Base-by-base conservation (phyloP, 2,329 filamentous ascomycete species). In the Hirsutella rhossiliensis region DNA sequence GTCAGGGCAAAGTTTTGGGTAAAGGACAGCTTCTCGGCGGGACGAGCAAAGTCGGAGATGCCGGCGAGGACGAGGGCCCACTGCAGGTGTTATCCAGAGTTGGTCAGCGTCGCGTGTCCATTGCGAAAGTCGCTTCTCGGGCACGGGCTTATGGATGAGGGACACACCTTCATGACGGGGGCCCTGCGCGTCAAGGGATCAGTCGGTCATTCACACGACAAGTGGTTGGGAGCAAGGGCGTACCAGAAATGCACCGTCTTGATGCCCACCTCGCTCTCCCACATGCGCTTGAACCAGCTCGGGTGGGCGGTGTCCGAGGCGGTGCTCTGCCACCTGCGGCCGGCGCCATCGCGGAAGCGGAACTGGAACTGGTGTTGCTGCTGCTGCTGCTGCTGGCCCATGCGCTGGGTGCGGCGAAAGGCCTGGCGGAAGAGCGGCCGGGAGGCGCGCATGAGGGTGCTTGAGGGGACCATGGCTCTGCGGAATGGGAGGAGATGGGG, bases 161-260 rank as follows among this genome's bases (percentile, higher is more conserved):
- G 31, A 56, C 62, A 51, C 56, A 70, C 67, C 66, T 76, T 96
- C 88, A 96, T 95, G 53, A 96, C 82, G 46, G 90, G 90, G 38
- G 90, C 89, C 87, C 42, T 43, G 18, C 5, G 23, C 19, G 27
- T 11, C 3, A 19, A 13, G 43, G 40, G 19, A 27, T 32, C 48
- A 34, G 48, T 59, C 54, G 57, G 55, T 46, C 19, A 38, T 28
- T n/a, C 6, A 2, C 29, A 28, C n/a, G 31, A 41, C 2, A 17
- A n/a, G n/a, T 2, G 32, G 15, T 18, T 36, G 15, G 29, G 29
- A 19, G 15, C n/a, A 20, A 40, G 8, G 20, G n/a, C 73, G 52
- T 71, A 90, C 90, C 92, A 98, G 71, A 98, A 98, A 68, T 98
- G 92, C 57, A 98, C 92, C 49, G 92, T 98, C 82, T 88, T 88